Evolutionary conservation across 139 green algal genomes (phyloP).

Genomic region (Micractinium sp.): DNA sequence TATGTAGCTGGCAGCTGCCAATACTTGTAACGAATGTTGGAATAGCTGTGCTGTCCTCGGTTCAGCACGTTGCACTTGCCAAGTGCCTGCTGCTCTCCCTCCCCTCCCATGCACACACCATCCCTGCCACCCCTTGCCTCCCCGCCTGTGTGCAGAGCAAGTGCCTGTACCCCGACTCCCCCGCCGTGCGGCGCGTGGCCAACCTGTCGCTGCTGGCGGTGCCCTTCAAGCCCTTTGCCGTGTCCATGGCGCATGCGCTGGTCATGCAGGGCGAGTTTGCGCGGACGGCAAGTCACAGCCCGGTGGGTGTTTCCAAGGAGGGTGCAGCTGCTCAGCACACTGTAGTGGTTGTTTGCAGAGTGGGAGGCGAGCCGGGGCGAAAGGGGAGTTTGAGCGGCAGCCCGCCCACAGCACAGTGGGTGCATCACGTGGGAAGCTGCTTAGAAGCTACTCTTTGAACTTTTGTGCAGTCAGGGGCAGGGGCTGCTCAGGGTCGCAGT

Average conservation of each 20-base stretch:
- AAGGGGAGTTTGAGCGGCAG: background rate
- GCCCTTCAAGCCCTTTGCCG: slow-evolving; percentile 73
- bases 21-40: no score
- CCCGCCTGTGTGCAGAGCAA: slow-evolving; percentile 11
- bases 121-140: background rate
- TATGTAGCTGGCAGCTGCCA: background rate
- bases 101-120: background rate
- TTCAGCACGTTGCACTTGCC: no score
- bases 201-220: slow-evolving; percentile 54
- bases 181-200: slow-evolving; percentile 9
- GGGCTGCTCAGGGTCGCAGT: no score
- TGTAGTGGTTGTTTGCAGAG: background rate
- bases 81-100: background rate
- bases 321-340: no score
- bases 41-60: no score
- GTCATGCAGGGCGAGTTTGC: slow-evolving; percentile 60
- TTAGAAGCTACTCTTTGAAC: background rate
- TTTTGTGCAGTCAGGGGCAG: no score
- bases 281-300: slow-evolving; percentile 15
- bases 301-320: background rate
- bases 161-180: slow-evolving; percentile 54
- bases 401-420: background rate
- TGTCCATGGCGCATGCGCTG: slow-evolving; percentile 38
- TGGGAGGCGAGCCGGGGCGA: background rate
- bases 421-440: no score